These are phyloP conservation scores for Polygonum maritimum DNA, from an alignment of 148 eudicot species.

Conservation along the genomic window DNA sequence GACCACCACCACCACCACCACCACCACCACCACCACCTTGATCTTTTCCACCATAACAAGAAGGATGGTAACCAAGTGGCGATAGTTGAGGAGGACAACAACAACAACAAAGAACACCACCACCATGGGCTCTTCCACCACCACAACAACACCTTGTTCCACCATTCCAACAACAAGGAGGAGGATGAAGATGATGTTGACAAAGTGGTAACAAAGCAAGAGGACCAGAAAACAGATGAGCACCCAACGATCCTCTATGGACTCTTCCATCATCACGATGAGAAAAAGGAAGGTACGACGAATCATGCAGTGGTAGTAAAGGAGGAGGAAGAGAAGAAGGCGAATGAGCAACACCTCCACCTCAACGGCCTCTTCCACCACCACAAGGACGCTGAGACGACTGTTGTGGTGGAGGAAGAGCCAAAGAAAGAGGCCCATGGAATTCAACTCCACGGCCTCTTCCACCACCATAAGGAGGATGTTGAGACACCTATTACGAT, in stretches of 20 bases:
- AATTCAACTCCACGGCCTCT: neutral
- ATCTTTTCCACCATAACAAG: neutral
- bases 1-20: neutral
- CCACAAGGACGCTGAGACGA: neutral
- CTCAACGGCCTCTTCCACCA: neutral
- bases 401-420: neutral
- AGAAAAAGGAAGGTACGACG: neutral
- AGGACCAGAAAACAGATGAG: neutral
- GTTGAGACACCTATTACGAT: neutral
- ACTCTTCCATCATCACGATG: neutral
- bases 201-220: neutral
- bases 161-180: neutral
- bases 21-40: neutral
- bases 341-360: neutral
- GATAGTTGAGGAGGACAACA: too few species aligned
- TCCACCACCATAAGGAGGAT: neutral
- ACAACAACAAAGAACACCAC: neutral
- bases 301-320: neutral
- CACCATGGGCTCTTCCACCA: too few species aligned
- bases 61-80: neutral
- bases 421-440: neutral
- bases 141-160: neutral
- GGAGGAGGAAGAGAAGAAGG: neutral
- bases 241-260: neutral
- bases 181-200: neutral